Conservation (phyloP, 108 stramenopile genomes). For the Mayamaea pseudoterrestris region DNA sequence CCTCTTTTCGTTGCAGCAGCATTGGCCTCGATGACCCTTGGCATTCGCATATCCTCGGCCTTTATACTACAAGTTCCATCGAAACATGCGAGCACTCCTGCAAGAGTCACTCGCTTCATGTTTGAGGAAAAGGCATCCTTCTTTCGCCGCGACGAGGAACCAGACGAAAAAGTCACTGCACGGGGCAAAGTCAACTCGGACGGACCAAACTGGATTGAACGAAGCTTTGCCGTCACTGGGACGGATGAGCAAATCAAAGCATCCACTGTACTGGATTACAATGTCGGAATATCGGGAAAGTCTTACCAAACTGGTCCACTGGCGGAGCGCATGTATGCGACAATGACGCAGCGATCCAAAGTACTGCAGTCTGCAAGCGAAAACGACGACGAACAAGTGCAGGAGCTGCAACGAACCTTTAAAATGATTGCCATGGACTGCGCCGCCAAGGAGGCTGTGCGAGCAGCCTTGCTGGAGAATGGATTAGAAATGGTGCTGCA, state of each 20-base stretch:
- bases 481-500: slow-evolving; percentile 46
- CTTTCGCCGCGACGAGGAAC: background rate
- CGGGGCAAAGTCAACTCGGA: slow-evolving; percentile 22
- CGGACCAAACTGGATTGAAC: slow-evolving; percentile 49
- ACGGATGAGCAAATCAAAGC: slow-evolving; percentile 15
- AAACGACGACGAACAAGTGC: slow-evolving; percentile 13
- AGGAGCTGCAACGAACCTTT: slow-evolving; percentile 35
- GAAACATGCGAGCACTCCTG: no score
- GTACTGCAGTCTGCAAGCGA: slow-evolving; percentile 3
- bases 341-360: slow-evolving; percentile 21
- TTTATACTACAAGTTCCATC: no score
- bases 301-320: slow-evolving; percentile 56
- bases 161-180: background rate
- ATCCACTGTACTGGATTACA: slow-evolving; percentile 37
- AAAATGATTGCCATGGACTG: slow-evolving; percentile 66
- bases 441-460: slow-evolving; percentile 71
- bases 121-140: no score
- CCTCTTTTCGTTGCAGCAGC: no score
- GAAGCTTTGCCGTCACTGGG: slow-evolving; percentile 29
- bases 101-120: no score
- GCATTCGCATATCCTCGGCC: no score
- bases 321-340: slow-evolving; percentile 47
- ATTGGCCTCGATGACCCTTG: no score
- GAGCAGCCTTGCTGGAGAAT: slow-evolving; percentile 58
- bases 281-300: slow-evolving; percentile 55